phyloP scores from a whole-genome alignment of 2,329 filamentous ascomycete genomes.

The Cordyceps javanica region DNA sequence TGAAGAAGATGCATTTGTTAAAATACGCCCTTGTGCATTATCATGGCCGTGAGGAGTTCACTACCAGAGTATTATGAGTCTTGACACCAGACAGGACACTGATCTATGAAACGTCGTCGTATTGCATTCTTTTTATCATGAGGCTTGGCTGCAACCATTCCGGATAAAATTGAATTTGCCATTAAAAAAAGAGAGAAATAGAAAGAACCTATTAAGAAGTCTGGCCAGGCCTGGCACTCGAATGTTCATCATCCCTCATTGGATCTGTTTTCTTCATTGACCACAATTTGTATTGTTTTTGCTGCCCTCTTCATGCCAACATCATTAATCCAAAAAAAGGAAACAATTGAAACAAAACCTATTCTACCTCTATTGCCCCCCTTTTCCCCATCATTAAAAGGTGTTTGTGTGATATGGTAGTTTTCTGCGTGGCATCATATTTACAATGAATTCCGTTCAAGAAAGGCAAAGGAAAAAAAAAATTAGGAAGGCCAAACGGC shows the following conservation, averaged over 20 bases:
- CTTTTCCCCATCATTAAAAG: constrained; percentile 8
- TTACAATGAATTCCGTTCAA: not conserved
- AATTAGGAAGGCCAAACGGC: no score
- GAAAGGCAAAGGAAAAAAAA: not conserved
- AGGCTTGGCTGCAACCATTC: no score
- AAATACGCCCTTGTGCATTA: not conserved
- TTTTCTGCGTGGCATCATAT: not conserved
- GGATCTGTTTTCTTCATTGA: not conserved
- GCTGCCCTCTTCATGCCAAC: not conserved
- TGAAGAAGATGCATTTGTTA: constrained; percentile 26
- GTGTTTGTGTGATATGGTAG: not conserved
- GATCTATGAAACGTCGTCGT: no score
- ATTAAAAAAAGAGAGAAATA: not conserved
- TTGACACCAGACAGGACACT: no score
- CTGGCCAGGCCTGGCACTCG: not conserved
- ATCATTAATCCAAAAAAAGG: not conserved
- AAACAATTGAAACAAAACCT: not conserved
- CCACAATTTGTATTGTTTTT: not conserved
- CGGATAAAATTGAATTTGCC: not conserved
- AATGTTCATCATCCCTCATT: not conserved
- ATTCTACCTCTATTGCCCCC: not conserved
- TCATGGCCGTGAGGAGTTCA: no score
- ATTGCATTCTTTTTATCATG: no score
- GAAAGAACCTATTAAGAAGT: not conserved
- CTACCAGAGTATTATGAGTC: no score